phyloP scores from a whole-genome alignment of 441 rosid species.

The Kokia cookei region DNA sequence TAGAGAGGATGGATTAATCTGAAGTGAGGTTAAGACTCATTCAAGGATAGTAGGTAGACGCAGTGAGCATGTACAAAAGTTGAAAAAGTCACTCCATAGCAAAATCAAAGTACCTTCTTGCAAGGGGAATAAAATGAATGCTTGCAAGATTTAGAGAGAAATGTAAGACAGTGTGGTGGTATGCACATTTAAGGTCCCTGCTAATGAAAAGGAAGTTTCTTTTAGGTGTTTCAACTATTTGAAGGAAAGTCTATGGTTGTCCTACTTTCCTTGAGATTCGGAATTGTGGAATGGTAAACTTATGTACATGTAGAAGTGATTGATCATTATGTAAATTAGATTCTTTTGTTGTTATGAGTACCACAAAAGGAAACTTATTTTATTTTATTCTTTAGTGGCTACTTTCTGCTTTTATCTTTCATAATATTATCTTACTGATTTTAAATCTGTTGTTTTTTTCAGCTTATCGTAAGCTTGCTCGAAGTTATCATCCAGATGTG shows the following conservation, averaged over 20 bases:
- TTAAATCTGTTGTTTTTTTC: constrained; percentile 24
- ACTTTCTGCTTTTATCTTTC: not conserved
- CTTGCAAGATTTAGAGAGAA: not conserved
- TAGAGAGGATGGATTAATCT: not conserved
- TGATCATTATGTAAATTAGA: not conserved
- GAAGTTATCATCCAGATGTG: constrained; percentile 94
- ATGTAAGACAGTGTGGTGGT: not conserved
- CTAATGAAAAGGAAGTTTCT: not conserved
- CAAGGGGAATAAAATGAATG: not conserved
- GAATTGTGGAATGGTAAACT: not conserved
- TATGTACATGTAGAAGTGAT: not conserved
- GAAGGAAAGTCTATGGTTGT: not conserved
- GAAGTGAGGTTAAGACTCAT: not conserved
- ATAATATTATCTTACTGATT: not conserved
- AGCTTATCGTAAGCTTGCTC: constrained; percentile 95
- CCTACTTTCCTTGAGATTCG: not conserved
- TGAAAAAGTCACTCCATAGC: not conserved
- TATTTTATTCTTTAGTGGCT: not conserved
- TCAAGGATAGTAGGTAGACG: not conserved
- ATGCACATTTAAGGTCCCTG: not conserved
- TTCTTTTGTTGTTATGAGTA: not conserved
- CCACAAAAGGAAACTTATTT: not conserved
- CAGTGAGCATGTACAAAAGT: not conserved
- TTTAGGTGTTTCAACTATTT: not conserved
- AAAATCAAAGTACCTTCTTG: not conserved